Evolutionary conservation across 805 yeast genomes (phyloP), one percentile per base, ranked within the genome.

Genomic region (Candida michaelii): DNA sequence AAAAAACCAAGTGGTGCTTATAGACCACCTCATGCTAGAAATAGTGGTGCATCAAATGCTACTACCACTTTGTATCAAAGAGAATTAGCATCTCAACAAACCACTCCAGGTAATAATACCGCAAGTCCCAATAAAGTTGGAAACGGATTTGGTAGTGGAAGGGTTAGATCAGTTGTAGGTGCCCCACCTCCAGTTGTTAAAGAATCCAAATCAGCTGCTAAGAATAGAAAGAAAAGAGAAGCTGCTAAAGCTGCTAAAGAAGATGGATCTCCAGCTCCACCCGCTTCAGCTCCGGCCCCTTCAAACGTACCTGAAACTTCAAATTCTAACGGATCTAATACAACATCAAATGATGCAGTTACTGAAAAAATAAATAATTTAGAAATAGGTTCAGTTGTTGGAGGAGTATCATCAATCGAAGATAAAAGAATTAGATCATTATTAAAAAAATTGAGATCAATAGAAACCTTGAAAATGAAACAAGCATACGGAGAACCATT

Each of bases 1-100:
- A 60, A 75, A 42, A 84, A 83, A 59, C 83, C 90, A 41, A 76
- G 79, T 24, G 96, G 97, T 41, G 98, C 97, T 31, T 93, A 93
- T 63, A 80, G 95, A 62, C 99, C 99, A 17, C 99, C 99, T 2
- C 97, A 89, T 63, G 96, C 97, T 9, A 77, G 96, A 62, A 73
- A 59, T 42, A 49, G 60, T 17, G 63, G 65, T 15, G 55, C 50
- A 6, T 39, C 40, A 19, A 31, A 51, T 12, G 56, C 69, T 10
- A 60, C 74, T 30, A 73, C 80, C 43, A 69, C 85, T 4, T 65
- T 81, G 50, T 79, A 80, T 49, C 83, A 82, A 58, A 74, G 73
- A 61, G 86, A 81, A 61, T 52, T 71, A 58, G 60, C 57, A 38
- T 47, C 57, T 27, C 44, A 40, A 30, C 18, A 46, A n/a, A 42